Percentiles rank a stretch among this genome's conserved stretches.
Evolutionary conservation across 2,329 filamentous ascomycete genomes (phyloP).

Genomic region (Orbilia blumenaviensis): DNA sequence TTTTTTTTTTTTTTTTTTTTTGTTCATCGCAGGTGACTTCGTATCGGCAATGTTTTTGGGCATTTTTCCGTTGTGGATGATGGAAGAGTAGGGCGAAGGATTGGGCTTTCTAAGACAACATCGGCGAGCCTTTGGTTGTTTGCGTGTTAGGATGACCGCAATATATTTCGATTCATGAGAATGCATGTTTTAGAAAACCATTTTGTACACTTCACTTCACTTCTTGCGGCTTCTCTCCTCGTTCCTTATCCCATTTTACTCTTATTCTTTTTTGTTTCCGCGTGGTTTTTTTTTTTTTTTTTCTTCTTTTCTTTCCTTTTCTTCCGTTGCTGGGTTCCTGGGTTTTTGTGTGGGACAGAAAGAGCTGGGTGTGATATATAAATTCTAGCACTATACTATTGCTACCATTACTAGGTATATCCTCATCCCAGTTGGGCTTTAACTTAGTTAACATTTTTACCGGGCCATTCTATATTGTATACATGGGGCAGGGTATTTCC

Average conservation of each 20-base stretch:
- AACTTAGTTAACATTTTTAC: no score
- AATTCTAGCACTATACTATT: not conserved
- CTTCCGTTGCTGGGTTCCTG: not conserved
- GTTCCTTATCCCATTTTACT: not conserved
- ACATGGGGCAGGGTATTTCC: no score
- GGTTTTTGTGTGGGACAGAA: not conserved
- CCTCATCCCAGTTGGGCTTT: no score
- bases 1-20: slow-evolving; percentile 1
- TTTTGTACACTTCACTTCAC: slow-evolving; percentile 19
- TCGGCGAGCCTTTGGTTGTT: slow-evolving; percentile 1
- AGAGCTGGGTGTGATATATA: slow-evolving; percentile 5
- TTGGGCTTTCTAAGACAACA: not conserved
- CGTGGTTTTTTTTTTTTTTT: no score
- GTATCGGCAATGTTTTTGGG: not conserved
- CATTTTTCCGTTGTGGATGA: not conserved
- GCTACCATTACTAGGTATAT: not conserved
- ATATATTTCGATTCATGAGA: slow-evolving; percentile 47
- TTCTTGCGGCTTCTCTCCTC: slow-evolving; percentile 9
- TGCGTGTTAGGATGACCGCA: not conserved
- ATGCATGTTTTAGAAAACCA: slow-evolving; percentile 32
- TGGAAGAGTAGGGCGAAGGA: not conserved
- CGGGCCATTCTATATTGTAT: no score
- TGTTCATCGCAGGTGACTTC: no score
- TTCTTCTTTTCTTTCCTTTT: slow-evolving; percentile 1
- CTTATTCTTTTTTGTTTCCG: no score